Base-by-base conservation (phyloP, 805 yeast genomes). In the Starmerella vitae region DNA sequence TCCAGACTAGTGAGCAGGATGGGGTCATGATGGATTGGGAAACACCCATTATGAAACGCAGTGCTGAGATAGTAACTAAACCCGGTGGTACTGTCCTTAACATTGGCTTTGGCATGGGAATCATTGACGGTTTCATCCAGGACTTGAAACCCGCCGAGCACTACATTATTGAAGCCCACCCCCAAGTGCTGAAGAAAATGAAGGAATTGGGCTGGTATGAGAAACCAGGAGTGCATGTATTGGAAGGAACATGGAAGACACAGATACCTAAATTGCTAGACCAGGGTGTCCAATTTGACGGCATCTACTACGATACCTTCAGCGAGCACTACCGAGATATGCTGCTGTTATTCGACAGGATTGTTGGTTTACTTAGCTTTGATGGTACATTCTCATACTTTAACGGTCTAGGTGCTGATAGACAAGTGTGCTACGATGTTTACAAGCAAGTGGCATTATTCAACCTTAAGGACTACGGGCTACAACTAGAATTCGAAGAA, bases 1-100 rank as follows among this genome's bases (percentile, higher is more conserved):
- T 86, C 20, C 63, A 83, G 20, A 88, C 96, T 1, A 67, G 72
- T 43, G 77, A 73, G 19, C 64, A 77, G 37, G 96, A 86, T 52
- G 97, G 95, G 14, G 96, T 86, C 2, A 86, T 86, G 97, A 86
- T 86, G 97, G 79, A 78, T 50, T 86, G 97, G 97, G 97, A 86
- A 56, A 68, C 74, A 4, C 71, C 74, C 17, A 65, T 86, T 40
- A 86, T 86, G 97, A 64, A 68, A 37, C 66, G 76, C 13, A 93
- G 93, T 1, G 78, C 93, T 39, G 75, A 79, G 25, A 63, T 88
- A 0, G 56, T 88, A n/a, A 76, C 78, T 55, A 64, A 64, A 34
- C 64, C 72, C 7, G 69, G 64, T 29, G 45, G 51, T 10, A 36
- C 39, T 1, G 74, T 88, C 2, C 63, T 88, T 27, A 86, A 86